These are phyloP conservation scores for Saturnispora galanensis DNA, from an alignment of 805 yeast species.

Conservation along the genomic window DNA sequence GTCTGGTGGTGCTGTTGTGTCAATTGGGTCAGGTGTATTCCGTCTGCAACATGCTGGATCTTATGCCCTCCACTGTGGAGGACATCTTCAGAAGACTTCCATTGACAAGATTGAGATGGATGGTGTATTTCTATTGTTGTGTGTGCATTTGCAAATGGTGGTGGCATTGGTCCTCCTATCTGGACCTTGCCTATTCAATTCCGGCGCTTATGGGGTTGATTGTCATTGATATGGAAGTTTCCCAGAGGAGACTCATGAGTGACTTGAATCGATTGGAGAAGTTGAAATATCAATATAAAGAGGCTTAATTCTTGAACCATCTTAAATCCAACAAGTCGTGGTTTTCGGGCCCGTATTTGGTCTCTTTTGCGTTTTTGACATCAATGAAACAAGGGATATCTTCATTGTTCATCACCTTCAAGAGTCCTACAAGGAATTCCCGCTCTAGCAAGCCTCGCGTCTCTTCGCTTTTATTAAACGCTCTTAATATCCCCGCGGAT, in stretches of 20 bases:
- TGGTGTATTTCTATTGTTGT: constrained; percentile 3
- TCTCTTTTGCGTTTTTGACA: constrained; percentile 7
- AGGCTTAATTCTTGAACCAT: constrained; percentile 17
- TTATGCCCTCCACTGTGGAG: constrained; percentile 2
- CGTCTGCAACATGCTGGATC: constrained; percentile 2
- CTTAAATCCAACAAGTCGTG: constrained; percentile 11
- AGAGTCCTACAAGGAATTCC: constrained; percentile 19
- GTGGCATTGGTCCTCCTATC: neutral
- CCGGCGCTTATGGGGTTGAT: constrained; percentile 19
- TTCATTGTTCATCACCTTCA: constrained; percentile 14
- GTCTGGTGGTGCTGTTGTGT: constrained; percentile 16
- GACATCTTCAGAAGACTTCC: constrained; percentile 5
- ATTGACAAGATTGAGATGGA: neutral
- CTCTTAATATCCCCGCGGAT: constrained; percentile 12
- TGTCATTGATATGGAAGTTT: constrained; percentile 14
- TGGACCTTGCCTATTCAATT: constrained; percentile 20
- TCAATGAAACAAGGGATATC: constrained; percentile 7
- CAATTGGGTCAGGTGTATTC: constrained; percentile 7
- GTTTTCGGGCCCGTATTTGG: constrained; percentile 3
- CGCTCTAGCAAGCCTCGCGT: constrained; percentile 14
- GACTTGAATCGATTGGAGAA: constrained; percentile 17
- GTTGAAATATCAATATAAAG: constrained; percentile 24
- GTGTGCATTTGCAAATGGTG: constrained; percentile 10
- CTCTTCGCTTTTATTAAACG: constrained; percentile 14
- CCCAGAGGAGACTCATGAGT: constrained; percentile 14